phyloP scores from a whole-genome alignment of 1,139 yeast genomes.

The Nakaseomyces bracarensis region DNA sequence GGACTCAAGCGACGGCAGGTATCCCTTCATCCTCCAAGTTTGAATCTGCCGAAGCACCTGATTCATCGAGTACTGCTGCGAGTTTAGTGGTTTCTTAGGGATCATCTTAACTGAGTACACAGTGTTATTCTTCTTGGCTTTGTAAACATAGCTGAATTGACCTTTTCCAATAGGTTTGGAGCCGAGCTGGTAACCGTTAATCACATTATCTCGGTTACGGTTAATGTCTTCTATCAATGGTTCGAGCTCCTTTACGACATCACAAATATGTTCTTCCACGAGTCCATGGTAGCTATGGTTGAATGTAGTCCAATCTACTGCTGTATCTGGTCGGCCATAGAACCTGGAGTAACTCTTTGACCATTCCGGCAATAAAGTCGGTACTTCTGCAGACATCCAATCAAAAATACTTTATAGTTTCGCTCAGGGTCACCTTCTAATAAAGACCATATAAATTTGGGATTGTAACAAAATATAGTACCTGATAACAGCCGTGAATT shows the following conservation, averaged over 20 bases:
- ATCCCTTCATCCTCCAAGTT: constrained; percentile 20
- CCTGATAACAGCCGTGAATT: too few species aligned
- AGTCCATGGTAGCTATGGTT: constrained; percentile 1
- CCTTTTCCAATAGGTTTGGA: constrained; percentile 33
- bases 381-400: not conserved
- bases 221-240: not conserved
- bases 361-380: constrained; percentile 5
- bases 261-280: constrained; percentile 3
- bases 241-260: constrained; percentile 1
- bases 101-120: constrained; percentile 27
- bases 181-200: constrained; percentile 1
- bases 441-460: too few species aligned
- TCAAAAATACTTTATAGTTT: not conserved
- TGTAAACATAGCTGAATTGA: constrained; percentile 39
- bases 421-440: too few species aligned
- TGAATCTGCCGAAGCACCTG: constrained; percentile 27
- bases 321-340: not conserved
- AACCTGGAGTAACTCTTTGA: not conserved
- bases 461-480: too few species aligned
- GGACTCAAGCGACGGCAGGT: not conserved
- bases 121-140: constrained; percentile 14
- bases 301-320: not conserved
- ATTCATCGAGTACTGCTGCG: constrained; percentile 27
- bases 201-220: not conserved
- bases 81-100: constrained; percentile 23